Conservation (phyloP, 169 alveolate species). For the Eimeria tenella region DNA sequence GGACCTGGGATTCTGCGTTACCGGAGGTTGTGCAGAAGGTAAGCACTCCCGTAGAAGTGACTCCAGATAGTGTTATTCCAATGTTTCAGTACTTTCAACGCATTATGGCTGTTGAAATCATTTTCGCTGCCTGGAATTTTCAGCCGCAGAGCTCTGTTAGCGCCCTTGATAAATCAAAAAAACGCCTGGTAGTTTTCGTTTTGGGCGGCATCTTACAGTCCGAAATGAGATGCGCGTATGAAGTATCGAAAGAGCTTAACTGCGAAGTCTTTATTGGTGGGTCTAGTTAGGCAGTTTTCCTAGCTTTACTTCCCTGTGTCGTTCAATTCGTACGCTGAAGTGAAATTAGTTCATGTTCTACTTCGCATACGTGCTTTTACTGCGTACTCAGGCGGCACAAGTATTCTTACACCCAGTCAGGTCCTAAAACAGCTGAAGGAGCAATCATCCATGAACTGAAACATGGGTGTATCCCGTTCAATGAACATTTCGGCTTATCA, state of each 20-base stretch:
- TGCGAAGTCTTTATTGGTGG: constrained; percentile 78
- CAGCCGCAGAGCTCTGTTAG: constrained; percentile 32
- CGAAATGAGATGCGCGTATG: constrained; percentile 81
- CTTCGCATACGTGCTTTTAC: not conserved
- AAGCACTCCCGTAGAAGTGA: not conserved
- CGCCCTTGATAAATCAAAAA: constrained; percentile 17
- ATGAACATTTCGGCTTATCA: not conserved
- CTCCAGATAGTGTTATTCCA: not conserved
- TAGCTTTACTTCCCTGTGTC: too few species aligned
- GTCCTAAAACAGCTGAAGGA: constrained; percentile 55
- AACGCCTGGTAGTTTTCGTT: constrained; percentile 70
- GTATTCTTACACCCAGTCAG: constrained; percentile 64
- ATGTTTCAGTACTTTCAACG: not conserved
- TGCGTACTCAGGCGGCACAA: constrained; percentile 40
- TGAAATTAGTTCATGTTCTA: too few species aligned
- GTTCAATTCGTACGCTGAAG: too few species aligned
- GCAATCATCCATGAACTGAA: constrained; percentile 2
- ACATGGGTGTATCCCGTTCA: not conserved
- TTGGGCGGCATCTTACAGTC: constrained; percentile 78
- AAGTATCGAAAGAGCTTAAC: constrained; percentile 74
- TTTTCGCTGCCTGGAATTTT: not conserved
- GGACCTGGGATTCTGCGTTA: constrained; percentile 46
- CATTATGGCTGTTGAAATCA: not conserved
- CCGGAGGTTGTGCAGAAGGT: constrained; percentile 57
- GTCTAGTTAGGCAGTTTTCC: not conserved